A percentile compares a stretch with the other conserved stretches of the same genome.
Conservation (phyloP, 2,329 filamentous ascomycete species). For the Trichoderma gracile region DNA sequence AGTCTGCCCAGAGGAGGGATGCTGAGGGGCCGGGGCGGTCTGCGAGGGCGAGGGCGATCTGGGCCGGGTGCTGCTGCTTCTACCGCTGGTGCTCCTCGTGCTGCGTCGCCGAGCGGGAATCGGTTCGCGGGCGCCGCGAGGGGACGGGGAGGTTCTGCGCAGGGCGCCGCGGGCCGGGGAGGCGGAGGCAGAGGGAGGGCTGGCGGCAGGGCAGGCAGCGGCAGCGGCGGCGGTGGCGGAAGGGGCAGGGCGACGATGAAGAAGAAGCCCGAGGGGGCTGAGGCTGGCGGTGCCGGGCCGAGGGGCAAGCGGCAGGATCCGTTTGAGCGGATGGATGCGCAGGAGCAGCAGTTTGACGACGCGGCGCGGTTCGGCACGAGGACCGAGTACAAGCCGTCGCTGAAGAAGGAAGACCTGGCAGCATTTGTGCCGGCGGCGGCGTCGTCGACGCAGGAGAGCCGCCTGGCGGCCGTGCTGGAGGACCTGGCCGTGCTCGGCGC, state of each 20-base stretch:
- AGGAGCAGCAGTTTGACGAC: conserved; percentile 40
- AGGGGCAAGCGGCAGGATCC: conserved; percentile 31
- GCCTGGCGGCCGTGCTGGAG: conserved; percentile 39
- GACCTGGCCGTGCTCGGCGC: conserved; percentile 42
- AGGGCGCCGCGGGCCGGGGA: conserved; percentile 30
- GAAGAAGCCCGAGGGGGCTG: conserved; percentile 35
- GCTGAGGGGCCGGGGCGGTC: conserved; percentile 33
- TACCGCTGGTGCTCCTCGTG: background rate
- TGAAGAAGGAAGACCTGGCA: conserved; percentile 38
- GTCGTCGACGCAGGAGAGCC: conserved; percentile 34
- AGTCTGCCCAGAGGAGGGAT: conserved; percentile 40
- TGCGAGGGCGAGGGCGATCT: conserved; percentile 29
- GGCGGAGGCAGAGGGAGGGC: conserved; percentile 11
- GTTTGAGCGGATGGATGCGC: conserved; percentile 36
- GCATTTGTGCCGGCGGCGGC: conserved; percentile 37
- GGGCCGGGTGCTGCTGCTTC: background rate
- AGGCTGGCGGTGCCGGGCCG: conserved; percentile 6
- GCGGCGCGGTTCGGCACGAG: conserved; percentile 40
- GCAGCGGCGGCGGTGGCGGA: conserved; percentile 26
- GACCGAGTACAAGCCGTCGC: conserved; percentile 37
- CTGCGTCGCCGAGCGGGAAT: conserved; percentile 25
- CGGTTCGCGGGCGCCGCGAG: conserved; percentile 28
- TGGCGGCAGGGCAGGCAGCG: conserved; percentile 21
- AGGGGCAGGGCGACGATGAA: conserved; percentile 26
- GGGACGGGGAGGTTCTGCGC: conserved; percentile 19